A percentile compares a stretch with the other conserved stretches of the same genome.
phyloP scores from a whole-genome alignment of 495 filamentous ascomycete genomes.

The Podospora fimiseda region DNA sequence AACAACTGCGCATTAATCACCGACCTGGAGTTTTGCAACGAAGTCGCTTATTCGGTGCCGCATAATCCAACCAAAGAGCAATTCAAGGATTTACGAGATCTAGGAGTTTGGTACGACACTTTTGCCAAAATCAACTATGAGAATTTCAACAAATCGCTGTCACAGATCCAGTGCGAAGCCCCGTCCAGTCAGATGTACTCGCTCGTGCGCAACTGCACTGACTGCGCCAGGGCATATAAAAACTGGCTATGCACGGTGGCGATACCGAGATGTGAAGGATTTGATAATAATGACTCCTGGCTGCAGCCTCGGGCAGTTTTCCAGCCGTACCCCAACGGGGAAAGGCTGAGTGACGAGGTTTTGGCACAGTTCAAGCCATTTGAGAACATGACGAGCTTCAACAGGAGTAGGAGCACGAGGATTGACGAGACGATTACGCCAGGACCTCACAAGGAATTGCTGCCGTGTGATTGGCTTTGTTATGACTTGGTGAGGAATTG shows the following conservation, averaged over 20 bases:
- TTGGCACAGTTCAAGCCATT: slow-evolving; percentile 12
- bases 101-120: slow-evolving; percentile 65
- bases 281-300: slow-evolving; percentile 46
- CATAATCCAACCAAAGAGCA: slow-evolving; percentile 57
- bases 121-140: slow-evolving; percentile 54
- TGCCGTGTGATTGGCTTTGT: slow-evolving; percentile 81
- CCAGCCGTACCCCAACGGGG: slow-evolving; percentile 63
- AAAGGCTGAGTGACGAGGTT: slow-evolving; percentile 31
- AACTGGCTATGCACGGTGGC: slow-evolving; percentile 89
- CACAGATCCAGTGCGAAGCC: slow-evolving; percentile 80
- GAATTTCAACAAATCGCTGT: slow-evolving; percentile 73
- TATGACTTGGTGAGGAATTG: slow-evolving; percentile 77
- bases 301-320: slow-evolving; percentile 64
- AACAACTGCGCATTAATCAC: slow-evolving; percentile 77
- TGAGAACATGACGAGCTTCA: slow-evolving; percentile 28
- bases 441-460: slow-evolving; percentile 88
- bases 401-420: slow-evolving; percentile 55
- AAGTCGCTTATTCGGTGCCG: slow-evolving; percentile 86
- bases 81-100: slow-evolving; percentile 42
- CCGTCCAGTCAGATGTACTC: slow-evolving; percentile 64
- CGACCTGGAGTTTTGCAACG: slow-evolving; percentile 75
- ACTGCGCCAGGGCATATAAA: slow-evolving; percentile 79
- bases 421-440: slow-evolving; percentile 70
- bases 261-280: slow-evolving; percentile 88
- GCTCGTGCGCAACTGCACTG: slow-evolving; percentile 62